Conservation (phyloP, 257 asterid species). For the Vinca minor region DNA sequence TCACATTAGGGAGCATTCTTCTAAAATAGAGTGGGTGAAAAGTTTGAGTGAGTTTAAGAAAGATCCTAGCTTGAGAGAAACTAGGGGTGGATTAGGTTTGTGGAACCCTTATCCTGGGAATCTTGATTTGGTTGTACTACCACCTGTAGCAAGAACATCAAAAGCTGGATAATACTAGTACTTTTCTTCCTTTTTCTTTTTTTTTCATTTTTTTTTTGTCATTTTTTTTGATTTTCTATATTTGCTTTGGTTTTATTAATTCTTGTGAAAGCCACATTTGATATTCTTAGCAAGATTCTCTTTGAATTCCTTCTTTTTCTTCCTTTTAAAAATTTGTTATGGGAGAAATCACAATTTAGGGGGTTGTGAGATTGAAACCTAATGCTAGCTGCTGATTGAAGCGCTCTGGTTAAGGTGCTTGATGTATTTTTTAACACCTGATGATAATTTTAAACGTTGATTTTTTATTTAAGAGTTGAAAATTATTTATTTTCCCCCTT, state of each 20-base stretch:
- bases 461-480: too few species aligned
- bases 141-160: slow-evolving; percentile 70
- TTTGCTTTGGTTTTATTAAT: background rate
- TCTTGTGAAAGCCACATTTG: too few species aligned
- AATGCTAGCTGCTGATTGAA: too few species aligned
- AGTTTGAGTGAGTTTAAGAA: slow-evolving; percentile 56
- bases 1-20: slow-evolving; percentile 87
- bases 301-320: too few species aligned
- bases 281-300: too few species aligned
- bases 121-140: slow-evolving; percentile 65
- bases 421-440: too few species aligned
- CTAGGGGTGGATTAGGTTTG: slow-evolving; percentile 86
- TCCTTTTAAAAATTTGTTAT: too few species aligned
- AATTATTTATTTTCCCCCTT: too few species aligned
- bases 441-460: too few species aligned
- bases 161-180: slow-evolving; percentile 66
- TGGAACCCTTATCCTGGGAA: slow-evolving; percentile 90
- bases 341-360: too few species aligned
- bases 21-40: slow-evolving; percentile 94
- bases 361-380: too few species aligned
- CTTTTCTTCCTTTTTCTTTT: background rate
- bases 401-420: too few species aligned
- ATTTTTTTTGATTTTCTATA: background rate
- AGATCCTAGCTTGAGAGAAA: slow-evolving; percentile 72
- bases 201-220: background rate